These are phyloP conservation scores for Nothomitra cinnamomea DNA, from an alignment of 2,329 filamentous ascomycete species.

Conservation along the genomic window DNA sequence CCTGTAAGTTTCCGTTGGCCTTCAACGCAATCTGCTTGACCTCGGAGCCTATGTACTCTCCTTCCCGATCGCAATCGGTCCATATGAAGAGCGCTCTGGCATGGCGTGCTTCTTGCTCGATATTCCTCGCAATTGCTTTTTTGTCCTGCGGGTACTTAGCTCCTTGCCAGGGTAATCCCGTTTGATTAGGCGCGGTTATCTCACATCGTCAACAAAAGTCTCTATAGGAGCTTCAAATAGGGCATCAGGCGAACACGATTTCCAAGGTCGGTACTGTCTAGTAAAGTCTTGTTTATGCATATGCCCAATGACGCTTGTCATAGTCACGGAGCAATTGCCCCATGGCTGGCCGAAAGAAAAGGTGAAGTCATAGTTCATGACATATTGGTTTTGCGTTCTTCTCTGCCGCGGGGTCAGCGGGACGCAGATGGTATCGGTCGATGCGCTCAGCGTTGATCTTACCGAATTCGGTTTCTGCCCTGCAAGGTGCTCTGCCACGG, in stretches of 20 bases:
- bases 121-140: slow-evolving; percentile 66
- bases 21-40: slow-evolving; percentile 66
- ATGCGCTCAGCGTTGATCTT: not conserved
- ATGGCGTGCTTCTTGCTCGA: slow-evolving; percentile 57
- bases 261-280: slow-evolving; percentile 60
- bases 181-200: slow-evolving; percentile 1
- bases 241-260: slow-evolving; percentile 55
- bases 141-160: slow-evolving; percentile 41
- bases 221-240: slow-evolving; percentile 70
- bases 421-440: slow-evolving; percentile 20
- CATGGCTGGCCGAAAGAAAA: slow-evolving; percentile 72
- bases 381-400: slow-evolving; percentile 44
- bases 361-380: slow-evolving; percentile 88
- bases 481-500: slow-evolving; percentile 75
- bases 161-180: not conserved
- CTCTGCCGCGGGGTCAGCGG: slow-evolving; percentile 36
- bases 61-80: slow-evolving; percentile 97
- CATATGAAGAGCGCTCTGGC: slow-evolving; percentile 77
- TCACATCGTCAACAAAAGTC: slow-evolving; percentile 48
- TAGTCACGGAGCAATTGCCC: slow-evolving; percentile 71
- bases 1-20: slow-evolving; percentile 55
- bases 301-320: slow-evolving; percentile 88
- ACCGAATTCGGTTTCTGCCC: slow-evolving; percentile 41
- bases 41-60: slow-evolving; percentile 88
- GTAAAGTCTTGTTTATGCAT: slow-evolving; percentile 68